Percentiles rank a stretch among this genome's conserved stretches.
Conservation (phyloP, 768 basidiomycete species). For the Pulveroboletus sp. region DNA sequence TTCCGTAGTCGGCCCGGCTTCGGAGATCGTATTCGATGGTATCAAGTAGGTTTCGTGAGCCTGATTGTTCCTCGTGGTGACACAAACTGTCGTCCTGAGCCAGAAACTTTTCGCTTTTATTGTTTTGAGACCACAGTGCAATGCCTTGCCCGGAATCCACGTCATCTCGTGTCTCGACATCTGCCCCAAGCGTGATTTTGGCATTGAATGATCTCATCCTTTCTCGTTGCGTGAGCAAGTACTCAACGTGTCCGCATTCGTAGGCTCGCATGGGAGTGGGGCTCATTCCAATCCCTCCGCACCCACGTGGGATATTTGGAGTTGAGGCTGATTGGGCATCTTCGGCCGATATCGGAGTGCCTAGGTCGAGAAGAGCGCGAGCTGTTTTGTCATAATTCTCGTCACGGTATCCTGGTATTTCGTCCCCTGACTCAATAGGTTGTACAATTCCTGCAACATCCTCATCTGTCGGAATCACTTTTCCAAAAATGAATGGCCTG, state of each 20-base stretch:
- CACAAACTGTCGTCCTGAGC: not conserved
- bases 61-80: not conserved
- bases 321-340: conserved; percentile 1
- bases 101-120: not conserved
- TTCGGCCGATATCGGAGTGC: conserved; percentile 7
- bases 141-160: not conserved
- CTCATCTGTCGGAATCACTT: conserved; percentile 29
- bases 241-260: conserved; percentile 12
- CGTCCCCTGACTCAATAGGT: conserved; percentile 11
- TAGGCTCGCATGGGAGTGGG: conserved; percentile 17
- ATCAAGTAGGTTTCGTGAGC: not conserved
- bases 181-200: not conserved
- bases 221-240: conserved; percentile 26
- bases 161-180: not conserved
- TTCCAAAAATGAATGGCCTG: conserved; percentile 47
- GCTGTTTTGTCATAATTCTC: conserved; percentile 5
- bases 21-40: not conserved
- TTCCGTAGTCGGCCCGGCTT: not conserved
- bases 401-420: conserved; percentile 13
- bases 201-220: conserved; percentile 13
- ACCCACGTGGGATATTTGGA: conserved; percentile 14
- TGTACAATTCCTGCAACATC: conserved; percentile 22
- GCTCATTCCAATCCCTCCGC: conserved; percentile 24
- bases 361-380: conserved; percentile 12
- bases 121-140: not conserved